phyloP scores from a whole-genome alignment of 495 filamentous ascomycete genomes.

The Penicillium cosmopolitanum region DNA sequence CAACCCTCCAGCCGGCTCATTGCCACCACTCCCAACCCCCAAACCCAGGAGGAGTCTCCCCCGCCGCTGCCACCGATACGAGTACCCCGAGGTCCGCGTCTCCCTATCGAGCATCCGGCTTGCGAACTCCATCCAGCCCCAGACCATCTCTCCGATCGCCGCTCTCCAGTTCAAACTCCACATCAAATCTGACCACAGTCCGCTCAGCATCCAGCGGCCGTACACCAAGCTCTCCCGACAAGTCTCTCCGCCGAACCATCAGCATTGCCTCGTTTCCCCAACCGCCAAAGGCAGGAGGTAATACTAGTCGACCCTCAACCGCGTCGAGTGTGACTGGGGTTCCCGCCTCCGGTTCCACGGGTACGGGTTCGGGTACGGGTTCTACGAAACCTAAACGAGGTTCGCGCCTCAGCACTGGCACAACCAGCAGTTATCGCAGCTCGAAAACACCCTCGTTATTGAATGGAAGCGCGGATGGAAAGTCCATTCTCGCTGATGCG shows the following conservation, averaged over 20 bases:
- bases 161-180: constrained; percentile 45
- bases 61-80: constrained; percentile 39
- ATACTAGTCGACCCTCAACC: constrained; percentile 41
- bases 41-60: constrained; percentile 70
- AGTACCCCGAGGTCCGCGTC: constrained; percentile 37
- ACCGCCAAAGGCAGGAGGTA: constrained; percentile 67
- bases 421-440: constrained; percentile 51
- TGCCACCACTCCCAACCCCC: constrained; percentile 70
- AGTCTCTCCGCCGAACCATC: constrained; percentile 77
- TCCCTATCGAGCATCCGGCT: constrained; percentile 53
- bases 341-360: constrained; percentile 30
- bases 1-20: constrained; percentile 64
- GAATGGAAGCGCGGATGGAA: constrained; percentile 76
- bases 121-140: constrained; percentile 67
- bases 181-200: constrained; percentile 40
- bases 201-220: constrained; percentile 44
- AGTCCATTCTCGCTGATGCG: constrained; percentile 62
- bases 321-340: constrained; percentile 42
- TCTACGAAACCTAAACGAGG: constrained; percentile 34
- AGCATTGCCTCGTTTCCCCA: constrained; percentile 94
- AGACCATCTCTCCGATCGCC: constrained; percentile 56
- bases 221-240: constrained; percentile 53
- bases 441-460: constrained; percentile 72
- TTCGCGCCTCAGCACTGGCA: constrained; percentile 45
- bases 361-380: constrained; percentile 11